Conservation (phyloP, 192 early-diverging fungal genomes). For the Linnemannia exigua region DNA sequence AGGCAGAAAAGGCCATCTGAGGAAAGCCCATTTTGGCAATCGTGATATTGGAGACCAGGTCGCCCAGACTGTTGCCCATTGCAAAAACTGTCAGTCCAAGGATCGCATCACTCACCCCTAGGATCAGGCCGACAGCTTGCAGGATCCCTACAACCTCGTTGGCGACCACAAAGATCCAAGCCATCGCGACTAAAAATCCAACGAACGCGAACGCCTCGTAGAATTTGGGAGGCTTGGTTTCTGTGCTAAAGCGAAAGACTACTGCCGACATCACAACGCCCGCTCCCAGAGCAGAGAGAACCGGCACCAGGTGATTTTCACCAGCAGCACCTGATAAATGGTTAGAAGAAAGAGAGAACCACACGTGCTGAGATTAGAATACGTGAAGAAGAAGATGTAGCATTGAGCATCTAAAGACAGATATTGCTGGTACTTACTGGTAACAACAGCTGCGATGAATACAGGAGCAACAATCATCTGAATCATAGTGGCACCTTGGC, state of each 20-base stretch:
- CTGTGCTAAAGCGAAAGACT: constrained; percentile 47
- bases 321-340: constrained; percentile 30
- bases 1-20: constrained; percentile 95
- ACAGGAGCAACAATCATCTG: constrained; percentile 70
- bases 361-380: not conserved
- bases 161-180: constrained; percentile 91
- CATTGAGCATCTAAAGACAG: not conserved
- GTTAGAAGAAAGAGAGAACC: too few relatives aligned
- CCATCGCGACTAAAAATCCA: constrained; percentile 84
- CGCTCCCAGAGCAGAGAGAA: constrained; percentile 39
- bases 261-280: constrained; percentile 36
- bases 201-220: constrained; percentile 68
- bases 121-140: constrained; percentile 81
- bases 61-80: constrained; percentile 87
- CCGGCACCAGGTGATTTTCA: constrained; percentile 9
- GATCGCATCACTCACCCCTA: constrained; percentile 85
- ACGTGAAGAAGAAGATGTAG: not conserved
- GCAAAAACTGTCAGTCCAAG: constrained; percentile 90
- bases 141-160: constrained; percentile 92
- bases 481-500: constrained; percentile 66
- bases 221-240: constrained; percentile 51
- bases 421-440: constrained; percentile 10
- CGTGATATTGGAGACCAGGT: constrained; percentile 93
- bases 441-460: constrained; percentile 61
- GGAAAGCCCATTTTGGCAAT: constrained; percentile 94